These are phyloP conservation scores for Strobilomyces echinocephalus DNA, from an alignment of 768 basidiomycete species.

Conservation along the genomic window DNA sequence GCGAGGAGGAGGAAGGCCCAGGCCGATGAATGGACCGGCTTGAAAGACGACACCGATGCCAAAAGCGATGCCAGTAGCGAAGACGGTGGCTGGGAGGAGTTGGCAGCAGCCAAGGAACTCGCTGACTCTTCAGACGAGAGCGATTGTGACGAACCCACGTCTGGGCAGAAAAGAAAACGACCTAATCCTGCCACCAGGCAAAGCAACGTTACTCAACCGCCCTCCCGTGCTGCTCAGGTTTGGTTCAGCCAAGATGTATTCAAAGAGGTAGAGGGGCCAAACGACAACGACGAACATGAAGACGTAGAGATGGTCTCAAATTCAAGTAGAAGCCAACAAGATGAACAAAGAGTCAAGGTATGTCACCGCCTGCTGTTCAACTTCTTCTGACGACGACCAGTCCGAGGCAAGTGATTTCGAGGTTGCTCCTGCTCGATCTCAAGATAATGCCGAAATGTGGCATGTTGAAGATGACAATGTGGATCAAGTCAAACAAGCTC, in stretches of 20 bases:
- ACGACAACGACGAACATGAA: conserved; percentile 25
- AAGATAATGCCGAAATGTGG: conserved; percentile 67
- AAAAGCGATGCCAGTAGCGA: conserved; percentile 37
- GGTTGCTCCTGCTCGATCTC: conserved; percentile 57
- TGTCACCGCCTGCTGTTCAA: not conserved
- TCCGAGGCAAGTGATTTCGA: conserved; percentile 54
- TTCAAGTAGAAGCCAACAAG: conserved; percentile 29
- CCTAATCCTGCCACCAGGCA: conserved; percentile 36
- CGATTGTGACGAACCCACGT: conserved; percentile 33
- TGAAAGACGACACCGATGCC: conserved; percentile 42
- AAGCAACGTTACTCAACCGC: conserved; percentile 28
- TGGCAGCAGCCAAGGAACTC: conserved; percentile 51
- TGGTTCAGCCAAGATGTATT: conserved; percentile 98
- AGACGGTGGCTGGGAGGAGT: conserved; percentile 68
- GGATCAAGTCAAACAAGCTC: conserved; percentile 60
- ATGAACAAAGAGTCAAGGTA: conserved; percentile 29
- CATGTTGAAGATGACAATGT: conserved; percentile 74
- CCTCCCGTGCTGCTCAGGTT: conserved; percentile 63
- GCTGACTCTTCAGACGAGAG: conserved; percentile 49
- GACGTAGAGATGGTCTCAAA: conserved; percentile 27
- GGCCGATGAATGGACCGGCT: conserved; percentile 79
- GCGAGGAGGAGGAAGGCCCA: conserved; percentile 67
- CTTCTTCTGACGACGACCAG: conserved; percentile 13
- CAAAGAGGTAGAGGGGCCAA: conserved; percentile 42
- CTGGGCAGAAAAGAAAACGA: conserved; percentile 42